These are phyloP conservation scores for Pistacia integerrima DNA, from an alignment of 345 rosid species.

Conservation along the genomic window DNA sequence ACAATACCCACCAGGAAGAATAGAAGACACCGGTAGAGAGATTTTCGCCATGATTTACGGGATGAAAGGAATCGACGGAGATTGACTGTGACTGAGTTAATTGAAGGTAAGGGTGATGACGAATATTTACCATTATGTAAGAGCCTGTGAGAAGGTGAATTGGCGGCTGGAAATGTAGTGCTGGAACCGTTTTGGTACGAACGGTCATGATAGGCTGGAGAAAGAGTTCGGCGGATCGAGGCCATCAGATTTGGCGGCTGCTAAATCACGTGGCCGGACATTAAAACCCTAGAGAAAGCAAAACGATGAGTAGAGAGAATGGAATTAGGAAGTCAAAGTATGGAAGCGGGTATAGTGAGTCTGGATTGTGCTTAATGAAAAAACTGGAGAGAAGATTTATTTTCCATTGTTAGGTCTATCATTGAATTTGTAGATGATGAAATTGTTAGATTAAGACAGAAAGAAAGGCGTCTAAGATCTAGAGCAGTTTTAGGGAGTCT, in stretches of 20 bases:
- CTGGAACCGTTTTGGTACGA: slow-evolving; percentile 47
- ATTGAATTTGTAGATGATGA: neutral
- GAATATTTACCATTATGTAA: slow-evolving; percentile 46
- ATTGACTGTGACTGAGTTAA: slow-evolving; percentile 23
- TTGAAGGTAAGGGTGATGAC: slow-evolving; percentile 29
- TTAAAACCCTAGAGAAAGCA: slow-evolving; percentile 11
- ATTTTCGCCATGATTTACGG: slow-evolving; percentile 63
- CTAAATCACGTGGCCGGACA: slow-evolving; percentile 30
- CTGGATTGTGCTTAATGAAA: neutral
- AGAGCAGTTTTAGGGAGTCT: neutral
- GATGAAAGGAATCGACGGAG: slow-evolving; percentile 36
- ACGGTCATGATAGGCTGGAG: slow-evolving; percentile 73
- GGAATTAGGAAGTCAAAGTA: neutral
- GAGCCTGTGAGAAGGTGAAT: slow-evolving; percentile 35
- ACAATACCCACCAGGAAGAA: slow-evolving; percentile 70
- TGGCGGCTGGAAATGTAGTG: slow-evolving; percentile 26
- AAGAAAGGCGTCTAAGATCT: slow-evolving; percentile 13
- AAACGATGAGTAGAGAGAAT: neutral
- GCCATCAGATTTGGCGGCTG: slow-evolving; percentile 49
- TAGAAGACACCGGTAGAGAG: slow-evolving; percentile 55
- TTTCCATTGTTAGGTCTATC: slow-evolving; percentile 12
- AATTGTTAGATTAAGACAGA: neutral
- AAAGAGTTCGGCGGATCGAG: slow-evolving; percentile 87
- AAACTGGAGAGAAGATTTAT: neutral
- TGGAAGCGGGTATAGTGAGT: neutral